Conservation (phyloP, 2,329 filamentous ascomycete species). For the Aspergillus luchuensis region DNA sequence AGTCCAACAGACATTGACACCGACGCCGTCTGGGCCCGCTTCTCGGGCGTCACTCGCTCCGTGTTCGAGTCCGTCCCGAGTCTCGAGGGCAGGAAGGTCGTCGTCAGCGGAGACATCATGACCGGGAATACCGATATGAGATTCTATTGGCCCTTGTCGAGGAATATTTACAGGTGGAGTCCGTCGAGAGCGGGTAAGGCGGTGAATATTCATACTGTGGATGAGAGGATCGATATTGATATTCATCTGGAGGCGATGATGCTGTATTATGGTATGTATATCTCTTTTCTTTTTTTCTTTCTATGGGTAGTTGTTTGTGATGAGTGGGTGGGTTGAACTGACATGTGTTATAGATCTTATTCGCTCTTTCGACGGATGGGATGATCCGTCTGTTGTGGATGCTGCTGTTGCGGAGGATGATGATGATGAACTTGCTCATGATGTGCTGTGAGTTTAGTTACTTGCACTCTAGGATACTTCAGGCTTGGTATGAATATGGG, state of each 20-base stretch:
- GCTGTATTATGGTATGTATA: conserved; percentile 44
- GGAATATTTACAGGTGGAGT: conserved; percentile 56
- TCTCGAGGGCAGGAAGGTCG: conserved; percentile 37
- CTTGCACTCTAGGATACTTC: too few species aligned
- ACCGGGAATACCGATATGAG: conserved; percentile 57
- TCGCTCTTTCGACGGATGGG: conserved; percentile 35
- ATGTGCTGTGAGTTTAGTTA: background rate
- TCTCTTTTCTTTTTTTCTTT: background rate
- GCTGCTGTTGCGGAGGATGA: too few species aligned
- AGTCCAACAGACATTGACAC: conserved; percentile 36
- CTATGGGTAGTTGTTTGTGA: fast-evolving
- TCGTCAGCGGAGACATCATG: conserved; percentile 51
- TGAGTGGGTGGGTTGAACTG: background rate
- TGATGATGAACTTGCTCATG: background rate
- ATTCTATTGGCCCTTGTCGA: conserved; percentile 56
- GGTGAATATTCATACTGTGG: conserved; percentile 54
- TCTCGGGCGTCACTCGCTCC: conserved; percentile 44
- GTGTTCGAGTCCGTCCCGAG: conserved; percentile 41
- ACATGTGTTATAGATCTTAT: conserved; percentile 29
- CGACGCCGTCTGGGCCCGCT: conserved; percentile 38
- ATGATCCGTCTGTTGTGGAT: conserved; percentile 3
- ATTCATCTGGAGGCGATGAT: conserved; percentile 48
- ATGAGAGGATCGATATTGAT: conserved; percentile 50
- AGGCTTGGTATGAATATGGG: too few species aligned
- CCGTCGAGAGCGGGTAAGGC: conserved; percentile 49